Evolutionary conservation across 2,329 filamentous ascomycete genomes (phyloP), one percentile per base, ranked within the genome.

Genomic region (Pseudonectria buxi): DNA sequence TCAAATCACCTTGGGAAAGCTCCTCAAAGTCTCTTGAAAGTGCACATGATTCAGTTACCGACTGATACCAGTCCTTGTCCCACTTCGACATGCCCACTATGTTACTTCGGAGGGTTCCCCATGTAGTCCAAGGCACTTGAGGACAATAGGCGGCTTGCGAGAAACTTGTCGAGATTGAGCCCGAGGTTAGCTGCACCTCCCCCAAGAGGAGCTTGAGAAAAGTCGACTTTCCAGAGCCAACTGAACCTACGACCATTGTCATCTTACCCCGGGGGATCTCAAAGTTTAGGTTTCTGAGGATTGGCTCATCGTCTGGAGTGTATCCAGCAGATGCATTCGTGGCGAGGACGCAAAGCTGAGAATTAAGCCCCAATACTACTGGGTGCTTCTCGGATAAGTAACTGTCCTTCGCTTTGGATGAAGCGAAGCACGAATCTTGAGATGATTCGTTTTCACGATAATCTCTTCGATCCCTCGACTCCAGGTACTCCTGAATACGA

Each of bases 191-290:
- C 3, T 25, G 2, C 10, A 48, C 26, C 35, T 59, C 56, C 7
- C 56, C 53, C 0, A 61, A 48, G 0, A 63, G 33, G 10, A 50
- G 40, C 24, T 58, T 53, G 24, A 62, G 41, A 2, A 62, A 37
- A 3, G 56, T 57, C 0, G 55, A 57, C 36, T 64, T 65, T 9
- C 62, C 62, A 15, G 49, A 58, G 0, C 59, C 62, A 0, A 64
- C 56, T 0, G 60, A 59, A 0, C 61, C 62, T 6, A 59, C 40
- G 3, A 64, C 15, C 4, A 57, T 42, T 16, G 43, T 37, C 3
- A 50, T 18, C 10, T 41, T 48, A 0, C 40, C 33, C 4, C 12
- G 0, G 1, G 45, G 46, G 0, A 46, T 10, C 0, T 37, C 24
- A 1, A 22, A 32, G 4, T 31, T 35, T n/a, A 49, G 40, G 10